These are phyloP conservation scores for Phoenix dactylifera DNA, from an alignment of 176 grass and related monocot genomes.

Conservation along the genomic window DNA sequence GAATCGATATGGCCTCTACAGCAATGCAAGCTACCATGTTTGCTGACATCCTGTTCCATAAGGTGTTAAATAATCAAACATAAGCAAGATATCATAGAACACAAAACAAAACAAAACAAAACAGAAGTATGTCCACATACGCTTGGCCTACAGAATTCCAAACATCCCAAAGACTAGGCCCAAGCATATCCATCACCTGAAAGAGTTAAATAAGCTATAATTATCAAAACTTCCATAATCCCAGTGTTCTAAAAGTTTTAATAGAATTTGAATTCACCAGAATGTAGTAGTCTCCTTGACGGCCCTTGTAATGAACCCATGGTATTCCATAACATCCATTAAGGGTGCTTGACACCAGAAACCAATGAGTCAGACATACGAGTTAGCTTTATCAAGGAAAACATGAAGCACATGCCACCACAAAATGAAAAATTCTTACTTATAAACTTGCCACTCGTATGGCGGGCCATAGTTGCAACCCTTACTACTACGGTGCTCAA, in stretches of 20 bases:
- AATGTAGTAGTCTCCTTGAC: slow-evolving; percentile 93
- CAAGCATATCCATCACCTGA: slow-evolving; percentile 97
- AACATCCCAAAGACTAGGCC: slow-evolving; percentile 99
- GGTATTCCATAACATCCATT: slow-evolving; percentile 95
- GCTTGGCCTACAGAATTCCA: slow-evolving; percentile 91
- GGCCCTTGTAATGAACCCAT: slow-evolving; percentile 88
- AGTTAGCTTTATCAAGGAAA: too few species aligned
- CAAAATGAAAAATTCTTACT: slow-evolving; percentile 37
- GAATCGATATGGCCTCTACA: slow-evolving; percentile 93
- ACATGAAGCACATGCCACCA: neutral
- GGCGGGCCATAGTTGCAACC: slow-evolving; percentile 96
- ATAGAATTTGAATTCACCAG: slow-evolving; percentile 42
- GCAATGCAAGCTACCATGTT: slow-evolving; percentile 97
- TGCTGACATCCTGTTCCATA: slow-evolving; percentile 55
- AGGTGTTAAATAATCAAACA: too few species aligned
- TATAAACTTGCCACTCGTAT: slow-evolving; percentile 98
- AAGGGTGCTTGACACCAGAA: slow-evolving; percentile 48
- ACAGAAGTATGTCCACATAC: slow-evolving; percentile 39
- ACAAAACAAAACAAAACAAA: slow-evolving; percentile 1
- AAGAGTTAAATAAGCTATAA: slow-evolving; percentile 17
- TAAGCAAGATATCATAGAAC: neutral
- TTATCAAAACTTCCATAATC: neutral
- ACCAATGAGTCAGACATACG: neutral
- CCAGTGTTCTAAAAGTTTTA: too few species aligned
- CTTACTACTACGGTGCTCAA: slow-evolving; percentile 96